Percentiles rank a stretch among this genome's conserved stretches.
phyloP scores from a whole-genome alignment of 495 filamentous ascomycete genomes.

The Cairneyella variabilis region DNA sequence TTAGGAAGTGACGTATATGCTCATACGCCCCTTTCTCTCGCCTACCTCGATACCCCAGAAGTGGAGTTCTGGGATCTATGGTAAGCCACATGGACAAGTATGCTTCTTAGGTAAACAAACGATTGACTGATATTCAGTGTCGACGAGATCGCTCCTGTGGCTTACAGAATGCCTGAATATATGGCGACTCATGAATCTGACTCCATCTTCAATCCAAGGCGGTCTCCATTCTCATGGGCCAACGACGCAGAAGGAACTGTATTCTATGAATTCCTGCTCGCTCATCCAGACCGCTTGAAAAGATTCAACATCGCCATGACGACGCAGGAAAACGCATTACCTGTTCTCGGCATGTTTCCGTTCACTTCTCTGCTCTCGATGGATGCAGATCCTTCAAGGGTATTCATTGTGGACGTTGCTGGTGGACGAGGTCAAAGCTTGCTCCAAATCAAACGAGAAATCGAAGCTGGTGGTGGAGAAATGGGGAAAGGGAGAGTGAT shows the following conservation, averaged over 20 bases:
- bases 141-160: constrained; percentile 22
- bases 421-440: constrained; percentile 29
- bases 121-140: constrained; percentile 10
- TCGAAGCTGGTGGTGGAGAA: background rate
- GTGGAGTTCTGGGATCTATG: constrained; percentile 20
- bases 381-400: background rate
- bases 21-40: constrained; percentile 23
- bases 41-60: constrained; percentile 26
- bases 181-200: constrained; percentile 11
- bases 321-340: constrained; percentile 17
- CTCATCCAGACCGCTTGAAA: constrained; percentile 18
- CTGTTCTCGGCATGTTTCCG: constrained; percentile 27
- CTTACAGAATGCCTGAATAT: constrained; percentile 21
- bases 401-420: constrained; percentile 29
- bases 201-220: constrained; percentile 17
- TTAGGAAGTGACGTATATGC: constrained; percentile 21
- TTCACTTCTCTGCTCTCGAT: constrained; percentile 13
- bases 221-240: constrained; percentile 23
- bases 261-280: constrained; percentile 25
- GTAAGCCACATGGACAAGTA: constrained; percentile 8
- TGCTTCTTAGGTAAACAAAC: background rate
- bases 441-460: constrained; percentile 25
- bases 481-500: constrained; percentile 5
- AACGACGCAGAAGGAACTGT: constrained; percentile 17
- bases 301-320: constrained; percentile 23